A percentile compares a stretch with the other conserved stretches of the same genome.
phyloP scores from a whole-genome alignment of 2,329 filamentous ascomycete species.

The Ceratocystis alfenasii region DNA sequence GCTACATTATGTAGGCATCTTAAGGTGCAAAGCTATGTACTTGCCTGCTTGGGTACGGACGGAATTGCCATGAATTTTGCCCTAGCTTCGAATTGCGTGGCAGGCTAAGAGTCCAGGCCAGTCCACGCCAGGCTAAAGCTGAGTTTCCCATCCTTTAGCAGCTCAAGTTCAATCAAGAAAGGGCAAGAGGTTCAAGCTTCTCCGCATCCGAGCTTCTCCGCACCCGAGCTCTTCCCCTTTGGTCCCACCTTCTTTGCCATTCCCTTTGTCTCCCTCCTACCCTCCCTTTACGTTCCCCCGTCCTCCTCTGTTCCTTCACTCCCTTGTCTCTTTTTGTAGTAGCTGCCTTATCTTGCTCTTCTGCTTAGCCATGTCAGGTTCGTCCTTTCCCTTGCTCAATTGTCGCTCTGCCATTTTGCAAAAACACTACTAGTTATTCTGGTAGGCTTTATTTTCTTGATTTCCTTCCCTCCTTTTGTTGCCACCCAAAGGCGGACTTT shows the following conservation, averaged over 20 bases:
- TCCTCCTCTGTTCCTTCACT: background rate
- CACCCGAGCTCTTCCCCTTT: background rate
- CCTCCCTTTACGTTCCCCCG: background rate
- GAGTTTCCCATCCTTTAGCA: background rate
- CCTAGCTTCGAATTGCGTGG: background rate
- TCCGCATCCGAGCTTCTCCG: constrained; percentile 11
- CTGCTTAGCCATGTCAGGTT: background rate
- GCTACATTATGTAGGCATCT: background rate
- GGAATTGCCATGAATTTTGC: too few relatives aligned
- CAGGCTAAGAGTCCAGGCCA: background rate
- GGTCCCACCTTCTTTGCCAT: background rate
- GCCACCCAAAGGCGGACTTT: background rate
- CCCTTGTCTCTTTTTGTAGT: too few relatives aligned
- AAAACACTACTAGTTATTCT: background rate
- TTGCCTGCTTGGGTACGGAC: too few relatives aligned
- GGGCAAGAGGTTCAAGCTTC: background rate
- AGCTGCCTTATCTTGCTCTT: background rate
- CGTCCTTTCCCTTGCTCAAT: background rate
- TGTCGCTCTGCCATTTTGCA: background rate
- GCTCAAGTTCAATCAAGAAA: background rate
- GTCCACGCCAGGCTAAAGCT: background rate
- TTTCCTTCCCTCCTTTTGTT: background rate
- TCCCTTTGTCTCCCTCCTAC: background rate
- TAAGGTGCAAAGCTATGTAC: too few relatives aligned
- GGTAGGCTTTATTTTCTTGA: background rate